phyloP scores from a whole-genome alignment of 495 filamentous ascomycete genomes.

The Lophium mytilinum region DNA sequence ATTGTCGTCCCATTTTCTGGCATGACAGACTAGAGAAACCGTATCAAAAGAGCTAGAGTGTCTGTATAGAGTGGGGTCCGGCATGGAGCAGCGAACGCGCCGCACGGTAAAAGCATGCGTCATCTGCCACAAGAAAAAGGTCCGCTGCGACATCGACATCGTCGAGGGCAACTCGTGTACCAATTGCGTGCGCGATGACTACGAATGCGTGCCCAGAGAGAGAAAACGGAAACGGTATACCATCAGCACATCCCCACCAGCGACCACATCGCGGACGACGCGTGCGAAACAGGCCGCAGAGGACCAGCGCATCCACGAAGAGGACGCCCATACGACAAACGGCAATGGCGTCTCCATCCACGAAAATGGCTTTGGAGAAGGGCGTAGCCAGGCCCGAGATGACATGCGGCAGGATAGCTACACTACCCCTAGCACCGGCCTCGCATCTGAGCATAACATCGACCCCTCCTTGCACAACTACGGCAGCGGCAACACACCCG shows the following conservation, averaged over 20 bases:
- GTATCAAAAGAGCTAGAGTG: no score
- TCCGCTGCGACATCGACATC: conserved; percentile 20
- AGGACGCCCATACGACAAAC: background rate
- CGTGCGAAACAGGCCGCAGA: background rate
- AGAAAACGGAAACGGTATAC: conserved; percentile 20
- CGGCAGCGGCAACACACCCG: background rate
- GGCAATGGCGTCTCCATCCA: background rate
- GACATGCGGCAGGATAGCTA: background rate
- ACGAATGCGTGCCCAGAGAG: conserved; percentile 22
- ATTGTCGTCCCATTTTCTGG: no score
- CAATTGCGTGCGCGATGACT: conserved; percentile 19
- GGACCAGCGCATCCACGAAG: background rate
- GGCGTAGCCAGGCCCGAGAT: background rate
- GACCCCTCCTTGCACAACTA: background rate
- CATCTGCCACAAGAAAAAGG: conserved; percentile 26
- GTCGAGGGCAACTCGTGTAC: conserved; percentile 10
- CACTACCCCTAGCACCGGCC: conserved; percentile 9
- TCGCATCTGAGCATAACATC: background rate
- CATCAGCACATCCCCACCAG: conserved; percentile 14
- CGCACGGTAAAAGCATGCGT: conserved; percentile 23
- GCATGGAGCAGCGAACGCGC: conserved; percentile 3
- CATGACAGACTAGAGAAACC: no score
- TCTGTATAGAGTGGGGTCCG: no score
- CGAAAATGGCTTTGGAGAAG: background rate
- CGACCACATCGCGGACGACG: background rate